Evolutionary conservation across 768 basidiomycete genomes (phyloP), one percentile per base, ranked within the genome.

Genomic region (Psilocybe cubensis): DNA sequence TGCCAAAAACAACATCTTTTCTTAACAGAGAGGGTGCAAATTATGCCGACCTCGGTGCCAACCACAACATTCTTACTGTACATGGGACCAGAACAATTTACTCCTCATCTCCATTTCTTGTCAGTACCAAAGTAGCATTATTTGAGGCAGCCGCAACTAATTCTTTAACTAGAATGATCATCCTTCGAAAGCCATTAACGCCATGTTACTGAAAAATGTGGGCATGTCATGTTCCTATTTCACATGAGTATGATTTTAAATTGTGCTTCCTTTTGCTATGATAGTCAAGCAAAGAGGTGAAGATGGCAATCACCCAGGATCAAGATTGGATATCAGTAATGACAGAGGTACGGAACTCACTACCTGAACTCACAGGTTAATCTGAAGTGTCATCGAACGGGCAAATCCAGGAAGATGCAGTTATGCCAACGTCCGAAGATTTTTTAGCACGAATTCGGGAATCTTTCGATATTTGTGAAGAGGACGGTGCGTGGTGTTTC

Each of bases 271-370:
- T n/a, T n/a, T 35, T 35, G 17, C 17, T 9, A 35, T 17, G 33
- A 14, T 14, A 46, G 44, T 24, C 7, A 14, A 17, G 23, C 17
- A 25, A 25, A 25, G 44, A 27, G 23, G 44, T 48, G 6, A 48
- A 48, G 20, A 21, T 29, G 12, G 46, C 28, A 17, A 48, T 48
- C 28, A 48, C 46, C n/a, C 24, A 48, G 27, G 46, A 48, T 29
- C 46, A 48, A 48, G 46, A 48, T 12, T 48, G 46, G 46, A 48
- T 33, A 20, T 29, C 46, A 29, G 46, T 48, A n/a, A 10, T 48
- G 14, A 31, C 17, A 27, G 46, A 48, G n/a, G 46, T 48, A 27
- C 10, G 45, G 7, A 5, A 18, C 5, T n/a, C 10, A 5, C 17
- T n/a, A n/a, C 46, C 12, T n/a, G 11, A 6, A 9, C 4, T 24